Base-by-base conservation (phyloP, 192 early-diverging fungal genomes). In the Pilaira anomala region DNA sequence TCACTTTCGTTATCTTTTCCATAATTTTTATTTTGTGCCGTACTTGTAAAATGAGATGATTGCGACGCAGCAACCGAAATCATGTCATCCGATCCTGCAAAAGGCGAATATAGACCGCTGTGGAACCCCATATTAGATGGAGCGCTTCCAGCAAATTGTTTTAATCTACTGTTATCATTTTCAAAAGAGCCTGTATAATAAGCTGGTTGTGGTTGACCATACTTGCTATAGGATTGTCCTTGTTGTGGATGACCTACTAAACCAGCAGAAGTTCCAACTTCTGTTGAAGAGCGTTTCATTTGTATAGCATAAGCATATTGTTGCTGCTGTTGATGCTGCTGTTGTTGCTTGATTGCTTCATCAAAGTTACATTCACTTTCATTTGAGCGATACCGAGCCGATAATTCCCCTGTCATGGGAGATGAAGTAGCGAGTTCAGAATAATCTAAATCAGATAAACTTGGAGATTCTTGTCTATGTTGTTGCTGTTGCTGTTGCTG, bases 361-460 rank as follows among this genome's bases (percentile, higher is more conserved):
- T 18, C 25, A 30, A 48, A 61, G 7, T 6, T 25, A 48, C 39
- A 59, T 33, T 58, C 55, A 16, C 18, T 29, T 13, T 36, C 24
- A 29, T 59, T 26, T 7, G 48, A 22, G 26, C 12, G 48, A 52
- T 14, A 46, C 30, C 22, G 41, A 28, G 40, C 33, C 36, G 58
- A 65, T 11, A 58, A 58, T 5, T 58, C 56, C 8, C 7, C 40
- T 41, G 33, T 58, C 56, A 58, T 58, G 18, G 33, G 56, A 24
- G 33, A 24, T 11, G 40, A 24, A 39, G 39, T 18, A n/a, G 63
- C 24, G 14, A 65, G 30, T 24, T 71, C 69, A 22, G 69, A 41
- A 42, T 65, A 65, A 49, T 65, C 69, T 21, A 71, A 60, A 18
- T 71, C 69, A 0, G 69, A 71, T 6, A 71, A 41, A 45, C 52